Evolutionary conservation across 768 basidiomycete genomes (phyloP).

Genomic region (Tylopilus cervinicoccineus): DNA sequence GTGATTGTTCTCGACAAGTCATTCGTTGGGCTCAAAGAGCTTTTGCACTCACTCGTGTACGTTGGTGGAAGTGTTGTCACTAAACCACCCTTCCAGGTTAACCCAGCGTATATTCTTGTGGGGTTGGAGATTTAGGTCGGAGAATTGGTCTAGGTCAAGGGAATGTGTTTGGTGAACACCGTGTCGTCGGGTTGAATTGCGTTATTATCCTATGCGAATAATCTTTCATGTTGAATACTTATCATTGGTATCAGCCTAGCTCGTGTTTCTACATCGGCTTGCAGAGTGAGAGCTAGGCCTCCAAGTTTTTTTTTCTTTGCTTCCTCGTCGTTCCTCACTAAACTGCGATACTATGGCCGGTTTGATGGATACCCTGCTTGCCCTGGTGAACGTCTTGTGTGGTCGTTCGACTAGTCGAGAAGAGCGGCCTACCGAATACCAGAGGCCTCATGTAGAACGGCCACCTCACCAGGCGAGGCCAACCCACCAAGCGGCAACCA

Average conservation of each 20-base stretch:
- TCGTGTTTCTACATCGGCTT: neutral
- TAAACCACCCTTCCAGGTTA: constrained; percentile 70
- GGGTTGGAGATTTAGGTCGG: constrained; percentile 70
- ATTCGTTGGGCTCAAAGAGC: constrained; percentile 62
- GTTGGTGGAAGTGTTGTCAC: constrained; percentile 85
- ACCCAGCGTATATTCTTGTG: constrained; percentile 77
- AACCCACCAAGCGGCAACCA: constrained; percentile 1
- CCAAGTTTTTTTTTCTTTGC: too few relatives aligned
- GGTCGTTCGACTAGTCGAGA: constrained; percentile 18
- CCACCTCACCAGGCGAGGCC: constrained; percentile 19
- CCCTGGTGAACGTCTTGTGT: constrained; percentile 22
- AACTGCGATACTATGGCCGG: constrained; percentile 20
- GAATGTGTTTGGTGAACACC: constrained; percentile 21
- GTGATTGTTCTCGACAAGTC: constrained; percentile 78
- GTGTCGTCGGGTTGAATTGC: constrained; percentile 25
- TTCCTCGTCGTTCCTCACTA: too few relatives aligned
- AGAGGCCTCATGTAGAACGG: constrained; percentile 4
- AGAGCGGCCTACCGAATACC: constrained; percentile 2
- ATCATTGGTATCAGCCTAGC: neutral
- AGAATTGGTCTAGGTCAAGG: constrained; percentile 18
- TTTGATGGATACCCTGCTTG: constrained; percentile 25
- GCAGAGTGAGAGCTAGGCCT: too few relatives aligned
- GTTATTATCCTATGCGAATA: constrained; percentile 7
- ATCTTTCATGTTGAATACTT: constrained; percentile 11
- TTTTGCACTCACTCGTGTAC: constrained; percentile 90